phyloP scores from a whole-genome alignment of 352 stramenopile species.

The Peronospora farinosa region DNA sequence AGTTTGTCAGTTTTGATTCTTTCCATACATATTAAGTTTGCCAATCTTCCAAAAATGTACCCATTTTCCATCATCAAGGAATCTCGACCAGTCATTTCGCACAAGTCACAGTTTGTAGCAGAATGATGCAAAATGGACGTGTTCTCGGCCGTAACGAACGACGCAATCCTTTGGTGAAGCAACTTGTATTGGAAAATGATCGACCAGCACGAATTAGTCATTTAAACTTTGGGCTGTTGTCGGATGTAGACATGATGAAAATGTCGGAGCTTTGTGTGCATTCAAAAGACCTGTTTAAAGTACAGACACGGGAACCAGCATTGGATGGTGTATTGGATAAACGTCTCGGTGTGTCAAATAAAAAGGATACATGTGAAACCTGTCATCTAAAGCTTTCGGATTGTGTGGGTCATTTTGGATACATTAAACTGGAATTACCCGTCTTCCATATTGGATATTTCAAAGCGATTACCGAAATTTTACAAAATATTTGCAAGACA shows the following conservation, averaged over 20 bases:
- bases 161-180: slow-evolving; percentile 84
- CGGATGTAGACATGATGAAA: slow-evolving; percentile 92
- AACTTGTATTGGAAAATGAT: slow-evolving; percentile 86
- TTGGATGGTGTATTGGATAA: slow-evolving; percentile 93
- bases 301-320: slow-evolving; percentile 91
- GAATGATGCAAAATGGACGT: slow-evolving; percentile 35
- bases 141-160: slow-evolving; percentile 35
- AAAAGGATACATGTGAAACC: slow-evolving; percentile 91
- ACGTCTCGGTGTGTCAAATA: slow-evolving; percentile 96
- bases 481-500: slow-evolving; percentile 97
- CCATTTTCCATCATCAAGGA: slow-evolving; percentile 12
- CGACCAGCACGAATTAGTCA: slow-evolving; percentile 93
- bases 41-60: neutral
- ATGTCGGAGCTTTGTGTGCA: slow-evolving; percentile 92
- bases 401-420: slow-evolving; percentile 98
- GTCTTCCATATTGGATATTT: slow-evolving; percentile 99
- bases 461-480: slow-evolving; percentile 95
- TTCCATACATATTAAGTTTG: no score
- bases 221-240: slow-evolving; percentile 97
- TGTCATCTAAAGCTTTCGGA: slow-evolving; percentile 91
- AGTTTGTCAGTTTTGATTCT: no score
- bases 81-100: neutral
- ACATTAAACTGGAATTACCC: slow-evolving; percentile 96
- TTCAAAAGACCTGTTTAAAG: slow-evolving; percentile 94
- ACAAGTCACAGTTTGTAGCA: neutral